These are phyloP conservation scores for Aspergillus sclerotioniger DNA, from an alignment of 495 filamentous ascomycete species.

Conservation along the genomic window DNA sequence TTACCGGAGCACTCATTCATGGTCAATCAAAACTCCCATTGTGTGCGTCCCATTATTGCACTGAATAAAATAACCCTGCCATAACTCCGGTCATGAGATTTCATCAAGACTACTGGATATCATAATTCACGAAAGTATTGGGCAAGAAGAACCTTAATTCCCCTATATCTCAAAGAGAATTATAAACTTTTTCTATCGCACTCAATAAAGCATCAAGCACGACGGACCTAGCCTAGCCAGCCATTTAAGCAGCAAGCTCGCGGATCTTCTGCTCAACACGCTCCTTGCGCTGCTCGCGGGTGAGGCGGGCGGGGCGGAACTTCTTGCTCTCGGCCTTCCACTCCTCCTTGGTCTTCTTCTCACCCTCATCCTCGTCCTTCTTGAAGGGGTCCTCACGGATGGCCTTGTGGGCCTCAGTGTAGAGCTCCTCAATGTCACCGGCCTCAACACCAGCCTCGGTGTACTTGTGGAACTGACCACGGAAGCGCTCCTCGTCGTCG, in stretches of 20 bases:
- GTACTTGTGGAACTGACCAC: constrained; percentile 95
- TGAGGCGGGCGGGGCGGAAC: constrained; percentile 73
- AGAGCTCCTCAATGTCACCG: constrained; percentile 95
- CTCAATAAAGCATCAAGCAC: constrained; percentile 26
- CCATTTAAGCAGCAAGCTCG: constrained; percentile 48
- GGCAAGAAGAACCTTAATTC: constrained; percentile 16
- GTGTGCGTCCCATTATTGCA: constrained; percentile 16
- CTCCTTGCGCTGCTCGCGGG: constrained; percentile 72
- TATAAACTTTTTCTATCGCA: constrained; percentile 25
- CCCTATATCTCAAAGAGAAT: constrained; percentile 16
- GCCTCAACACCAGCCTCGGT: constrained; percentile 95
- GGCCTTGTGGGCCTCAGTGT: constrained; percentile 88
- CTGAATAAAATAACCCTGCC: constrained; percentile 15
- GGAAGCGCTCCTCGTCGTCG: constrained; percentile 99
- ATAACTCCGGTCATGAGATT: constrained; percentile 19
- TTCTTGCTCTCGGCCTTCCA: constrained; percentile 96
- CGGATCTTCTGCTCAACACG: constrained; percentile 87
- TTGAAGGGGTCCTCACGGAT: constrained; percentile 99
- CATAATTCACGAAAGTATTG: constrained; percentile 16
- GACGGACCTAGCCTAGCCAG: constrained; percentile 13
- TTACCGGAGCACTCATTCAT: constrained; percentile 13
- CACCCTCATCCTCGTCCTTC: constrained; percentile 74
- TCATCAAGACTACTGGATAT: constrained; percentile 24
- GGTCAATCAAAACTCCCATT: constrained; percentile 15
- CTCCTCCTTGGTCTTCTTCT: constrained; percentile 93